Evolutionary conservation across 1,139 yeast species (phyloP).

Genomic region (Zygosaccharomyces sapae): DNA sequence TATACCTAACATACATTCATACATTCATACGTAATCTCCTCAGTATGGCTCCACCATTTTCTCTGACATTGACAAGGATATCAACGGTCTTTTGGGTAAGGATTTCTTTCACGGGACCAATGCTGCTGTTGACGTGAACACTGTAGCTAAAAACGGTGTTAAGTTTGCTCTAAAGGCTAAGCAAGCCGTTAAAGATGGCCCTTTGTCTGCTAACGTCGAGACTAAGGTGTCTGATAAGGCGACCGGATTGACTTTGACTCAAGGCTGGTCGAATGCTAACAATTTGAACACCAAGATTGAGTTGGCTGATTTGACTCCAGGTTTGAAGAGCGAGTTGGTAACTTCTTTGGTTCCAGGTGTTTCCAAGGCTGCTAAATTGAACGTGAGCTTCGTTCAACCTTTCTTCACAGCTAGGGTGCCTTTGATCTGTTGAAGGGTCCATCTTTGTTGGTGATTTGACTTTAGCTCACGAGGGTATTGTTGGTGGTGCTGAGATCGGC

Average conservation of each 20-base stretch:
- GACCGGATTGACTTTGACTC: conserved; percentile 88
- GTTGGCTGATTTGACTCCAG: conserved; percentile 89
- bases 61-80: conserved; percentile 84
- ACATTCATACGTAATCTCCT: not conserved
- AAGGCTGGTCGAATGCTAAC: conserved; percentile 97
- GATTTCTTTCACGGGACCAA: conserved; percentile 92
- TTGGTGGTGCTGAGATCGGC: conserved; percentile 96
- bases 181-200: conserved; percentile 69
- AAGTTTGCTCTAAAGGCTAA: conserved; percentile 93
- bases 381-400: conserved; percentile 89
- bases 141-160: conserved; percentile 95
- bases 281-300: conserved; percentile 90
- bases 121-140: conserved; percentile 83
- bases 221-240: conserved; percentile 92
- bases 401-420: conserved; percentile 91
- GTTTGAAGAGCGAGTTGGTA: conserved; percentile 87
- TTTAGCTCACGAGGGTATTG: conserved; percentile 92
- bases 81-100: conserved; percentile 82
- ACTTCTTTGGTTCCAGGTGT: conserved; percentile 87
- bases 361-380: conserved; percentile 84
- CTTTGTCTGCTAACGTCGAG: conserved; percentile 85
- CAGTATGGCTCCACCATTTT: conserved; percentile 67
- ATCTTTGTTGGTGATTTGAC: conserved; percentile 92
- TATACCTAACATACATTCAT: too few species aligned
- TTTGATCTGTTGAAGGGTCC: conserved; percentile 96